Percentiles rank a stretch among this genome's conserved stretches.
These are phyloP conservation scores for Gymnopilus dilepis DNA, from an alignment of 768 basidiomycete genomes.

Conservation along the genomic window DNA sequence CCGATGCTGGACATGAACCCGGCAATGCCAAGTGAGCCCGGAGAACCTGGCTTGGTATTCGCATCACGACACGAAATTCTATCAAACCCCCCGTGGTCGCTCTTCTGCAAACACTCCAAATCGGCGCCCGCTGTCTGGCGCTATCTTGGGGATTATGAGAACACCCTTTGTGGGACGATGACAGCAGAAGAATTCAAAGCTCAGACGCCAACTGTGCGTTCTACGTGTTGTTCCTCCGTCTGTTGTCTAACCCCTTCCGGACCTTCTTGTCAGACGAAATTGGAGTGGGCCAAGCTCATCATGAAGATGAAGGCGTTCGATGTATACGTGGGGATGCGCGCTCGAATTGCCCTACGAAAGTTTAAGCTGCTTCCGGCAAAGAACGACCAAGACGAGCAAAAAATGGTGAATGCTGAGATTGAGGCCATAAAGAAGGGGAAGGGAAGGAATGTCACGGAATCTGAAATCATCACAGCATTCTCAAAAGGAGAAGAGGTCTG, in stretches of 20 bases:
- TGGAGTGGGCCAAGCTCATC: constrained; percentile 23
- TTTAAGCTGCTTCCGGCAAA: constrained; percentile 16
- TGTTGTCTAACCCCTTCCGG: background rate
- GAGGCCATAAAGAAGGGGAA: constrained; percentile 9
- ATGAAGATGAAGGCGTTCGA: constrained; percentile 16
- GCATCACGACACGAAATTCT: constrained; percentile 28
- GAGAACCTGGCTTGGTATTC: constrained; percentile 31
- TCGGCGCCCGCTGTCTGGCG: constrained; percentile 20
- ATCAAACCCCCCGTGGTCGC: constrained; percentile 22
- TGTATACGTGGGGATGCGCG: constrained; percentile 31
- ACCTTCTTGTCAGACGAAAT: constrained; percentile 19
- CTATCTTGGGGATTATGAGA: constrained; percentile 33
- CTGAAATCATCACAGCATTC: constrained; percentile 29
- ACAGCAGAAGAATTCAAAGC: constrained; percentile 22
- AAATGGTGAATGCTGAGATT: constrained; percentile 16
- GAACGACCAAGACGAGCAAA: constrained; percentile 15
- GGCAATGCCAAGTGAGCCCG: constrained; percentile 25
- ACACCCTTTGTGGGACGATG: constrained; percentile 25
- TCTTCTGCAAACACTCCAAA: constrained; percentile 21
- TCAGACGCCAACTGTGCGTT: constrained; percentile 19
- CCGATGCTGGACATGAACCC: constrained; percentile 29
- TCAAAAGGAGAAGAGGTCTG: constrained; percentile 35
- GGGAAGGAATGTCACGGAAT: constrained; percentile 8
- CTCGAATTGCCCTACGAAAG: constrained; percentile 30
- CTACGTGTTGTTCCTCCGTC: background rate